A percentile compares a stretch with the other conserved stretches of the same genome.
Evolutionary conservation across 352 stramenopile genomes (phyloP).

Genomic region (Phytophthora multivora): DNA sequence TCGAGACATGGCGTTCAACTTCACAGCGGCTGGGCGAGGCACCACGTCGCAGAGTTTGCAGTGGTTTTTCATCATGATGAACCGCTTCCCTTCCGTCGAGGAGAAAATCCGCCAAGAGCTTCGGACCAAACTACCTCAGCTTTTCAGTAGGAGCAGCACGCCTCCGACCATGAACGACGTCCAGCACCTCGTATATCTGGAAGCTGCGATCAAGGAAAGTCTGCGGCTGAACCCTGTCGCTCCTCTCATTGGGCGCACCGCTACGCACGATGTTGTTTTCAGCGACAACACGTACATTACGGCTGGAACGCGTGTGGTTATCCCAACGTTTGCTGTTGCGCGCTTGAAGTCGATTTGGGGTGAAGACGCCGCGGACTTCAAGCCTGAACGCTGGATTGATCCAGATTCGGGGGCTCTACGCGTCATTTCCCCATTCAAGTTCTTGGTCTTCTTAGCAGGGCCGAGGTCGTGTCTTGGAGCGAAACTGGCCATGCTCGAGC

Average conservation of each 20-base stretch:
- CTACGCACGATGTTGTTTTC: slow-evolving; percentile 53
- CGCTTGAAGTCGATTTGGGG: slow-evolving; percentile 65
- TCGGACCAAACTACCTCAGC: slow-evolving; percentile 34
- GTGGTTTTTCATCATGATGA: slow-evolving; percentile 82
- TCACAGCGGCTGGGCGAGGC: slow-evolving; percentile 74
- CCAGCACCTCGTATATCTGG: slow-evolving; percentile 63
- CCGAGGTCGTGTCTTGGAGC: slow-evolving; percentile 66
- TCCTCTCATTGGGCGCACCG: slow-evolving; percentile 54
- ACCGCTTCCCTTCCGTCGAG: slow-evolving; percentile 52
- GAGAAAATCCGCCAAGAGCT: slow-evolving; percentile 61
- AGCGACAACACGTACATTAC: slow-evolving; percentile 67
- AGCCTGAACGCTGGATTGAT: slow-evolving; percentile 75
- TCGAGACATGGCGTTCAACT: slow-evolving; percentile 74
- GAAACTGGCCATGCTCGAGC: slow-evolving; percentile 63
- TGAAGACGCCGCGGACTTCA: slow-evolving; percentile 62
- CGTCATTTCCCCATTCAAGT: slow-evolving; percentile 63
- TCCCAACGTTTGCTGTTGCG: slow-evolving; percentile 63
- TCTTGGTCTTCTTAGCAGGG: slow-evolving; percentile 69
- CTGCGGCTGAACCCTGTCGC: slow-evolving; percentile 68
- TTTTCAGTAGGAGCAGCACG: slow-evolving; percentile 27
- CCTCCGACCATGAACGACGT: slow-evolving; percentile 49
- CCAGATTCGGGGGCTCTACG: slow-evolving; percentile 33
- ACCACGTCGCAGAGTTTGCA: slow-evolving; percentile 65
- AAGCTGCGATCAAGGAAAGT: slow-evolving; percentile 66
- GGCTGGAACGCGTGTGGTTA: slow-evolving; percentile 51